Evolutionary conservation across 2,329 filamentous ascomycete species (phyloP), one percentile per base, ranked within the genome.

Genomic region (Paraphoma chrysanthemicola): DNA sequence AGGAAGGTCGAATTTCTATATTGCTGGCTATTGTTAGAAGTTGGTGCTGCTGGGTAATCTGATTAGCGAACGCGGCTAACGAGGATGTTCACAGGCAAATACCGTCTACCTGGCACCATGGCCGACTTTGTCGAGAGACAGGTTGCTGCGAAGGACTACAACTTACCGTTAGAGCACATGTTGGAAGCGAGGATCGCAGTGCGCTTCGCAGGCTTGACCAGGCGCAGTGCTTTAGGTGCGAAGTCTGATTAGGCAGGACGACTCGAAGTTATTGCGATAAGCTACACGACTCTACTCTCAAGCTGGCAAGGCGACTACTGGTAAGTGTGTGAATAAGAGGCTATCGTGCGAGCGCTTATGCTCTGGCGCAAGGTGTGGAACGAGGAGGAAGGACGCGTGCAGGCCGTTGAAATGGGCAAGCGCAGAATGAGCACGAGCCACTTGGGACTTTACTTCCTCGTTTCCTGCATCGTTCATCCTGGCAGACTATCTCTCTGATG

Each of bases 21-120:
- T 30, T 18, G 38, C 9, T 48, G n/a, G 51, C 45, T 53, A 53
- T 53, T 53, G 44, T 53, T 53, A 53, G 51, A 41, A 31, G 33
- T 18, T 30, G 18, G 45, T 47, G 29, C 16, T 38, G 17, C 41
- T 44, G 30, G 48, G 16, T 36, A 51, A 51, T 51, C 39, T 51
- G 18, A 44, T 44, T 44, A 44, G 48, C 48, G 39, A 44, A 18
- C 11, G 44, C 33, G 10, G 36, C 38, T 9, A 29, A 38, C 39
- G 29, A 18, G 17, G 16, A 43, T 28, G 6, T 29, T 30, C 14
- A 52, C 31, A 45, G 23, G 50, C 50, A 42, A 31, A 46, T 46
- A 45, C 43, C 30, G 17, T 29, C 14, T 23, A 23, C 47, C 47
- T 6, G 47, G 38, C 38, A 28, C 6, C 47, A 29, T 30, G 28